Base-by-base conservation (phyloP, 805 yeast genomes). In the Saccharomycopsis microspora region DNA sequence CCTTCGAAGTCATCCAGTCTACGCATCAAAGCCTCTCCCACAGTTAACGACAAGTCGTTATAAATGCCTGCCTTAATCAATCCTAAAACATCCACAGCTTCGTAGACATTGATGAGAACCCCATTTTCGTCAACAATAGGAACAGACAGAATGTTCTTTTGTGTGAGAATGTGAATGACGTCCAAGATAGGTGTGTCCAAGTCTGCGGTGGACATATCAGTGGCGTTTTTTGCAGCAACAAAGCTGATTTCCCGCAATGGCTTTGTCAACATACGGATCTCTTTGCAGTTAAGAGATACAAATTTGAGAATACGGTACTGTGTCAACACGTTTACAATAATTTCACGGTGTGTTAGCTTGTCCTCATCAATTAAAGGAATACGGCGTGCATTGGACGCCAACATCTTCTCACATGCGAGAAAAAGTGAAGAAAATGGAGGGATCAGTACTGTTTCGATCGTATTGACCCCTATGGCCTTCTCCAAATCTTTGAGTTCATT, bases 1-100 rank as follows among this genome's bases (percentile, higher is more conserved):
- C 99, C 98, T 64, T 93, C 97, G 58, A 90, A 93, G 61, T 93
- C 97, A 56, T 89, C 96, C 3, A 95, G 81, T 60, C 96, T 72
- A 64, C 95, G 79, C 79, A 93, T 78, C 46, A 93, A 69, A 0
- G 97, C 97, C 64, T 93, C 97, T 3, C 98, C 99, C 3, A 93
- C 96, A 50, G 90, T 82, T 56, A 93, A 69, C 38, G 88, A 83
- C 52, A 90, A 69, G 64, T 93, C 97, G 36, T 88, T 83, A 60
- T 90, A 88, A 60, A 88, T 80, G 4, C 97, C 97, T 38, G 96
- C 96, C 64, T 89, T 90, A 50, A 93, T 87, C 56, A 93, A 70
- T 0, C 96, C 85, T 56, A 93, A 70, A 3, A 93, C 94, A 65
- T 93, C 99, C 34, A 87, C 94, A 0, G 96, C 94, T 66, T 93